Base-by-base conservation (phyloP, 2,329 filamentous ascomycete genomes). In the Fusarium sp. region DNA sequence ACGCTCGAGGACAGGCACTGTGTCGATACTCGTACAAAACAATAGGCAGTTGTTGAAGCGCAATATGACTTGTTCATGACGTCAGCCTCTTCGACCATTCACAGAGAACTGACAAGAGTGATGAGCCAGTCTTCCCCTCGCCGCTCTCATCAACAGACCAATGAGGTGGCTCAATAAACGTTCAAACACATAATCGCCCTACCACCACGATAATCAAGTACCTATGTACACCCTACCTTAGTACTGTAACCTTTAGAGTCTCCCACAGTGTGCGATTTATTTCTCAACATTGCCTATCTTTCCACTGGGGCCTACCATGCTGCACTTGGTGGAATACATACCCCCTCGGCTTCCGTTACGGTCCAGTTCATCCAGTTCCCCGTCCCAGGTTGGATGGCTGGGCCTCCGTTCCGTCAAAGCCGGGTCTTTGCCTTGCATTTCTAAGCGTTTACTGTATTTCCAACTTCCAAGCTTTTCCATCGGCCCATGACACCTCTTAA, bases 11-110 rank as follows among this genome's bases (percentile, higher is more conserved):
- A 40, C 53, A 49, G 49, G 29, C 71, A 73, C 71, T 73, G 71
- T 73, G 71, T 43, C 51, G 54, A 61, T 60, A 71, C 65, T 64
- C 52, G 48, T 40, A 53, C 27, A 15, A 27, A 37, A 53, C 27
- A 15, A 27, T 39, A 33, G 14, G 41, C 23, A 49, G 46, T 36
- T 29, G 56, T 47, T 59, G 49, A 51, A 58, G 63, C 63, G 68
- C 63, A 72, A 73, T 31, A 31, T 73, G 71, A 73, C 63, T 52
- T 50, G 42, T 20, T 29, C 47, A 73, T 73, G 71, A 73, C 71
- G 71, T 73, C 71, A 73, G 36, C 45, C 50, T 37, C 31, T 45
- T 25, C 33, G 25, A 18, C 27, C 29, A 50, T 51, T 37, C 54
- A 43, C 53, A 61, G 14, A 33, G 29, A 9, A 25, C 25, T 8